phyloP scores from a whole-genome alignment of 495 filamentous ascomycete species.

The Aspergillus nidulans region DNA sequence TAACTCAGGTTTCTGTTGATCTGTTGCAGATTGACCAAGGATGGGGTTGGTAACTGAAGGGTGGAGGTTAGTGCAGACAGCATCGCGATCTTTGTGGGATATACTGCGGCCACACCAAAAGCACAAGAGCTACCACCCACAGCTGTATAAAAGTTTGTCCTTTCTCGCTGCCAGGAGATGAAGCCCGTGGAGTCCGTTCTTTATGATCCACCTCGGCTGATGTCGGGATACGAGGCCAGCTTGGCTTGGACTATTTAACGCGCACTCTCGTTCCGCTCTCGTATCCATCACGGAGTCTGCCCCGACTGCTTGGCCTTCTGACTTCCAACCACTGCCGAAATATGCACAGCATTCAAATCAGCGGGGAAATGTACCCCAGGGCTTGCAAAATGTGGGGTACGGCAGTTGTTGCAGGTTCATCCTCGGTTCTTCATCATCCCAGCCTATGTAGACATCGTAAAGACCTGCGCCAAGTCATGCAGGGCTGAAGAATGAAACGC shows the following conservation, averaged over 20 bases:
- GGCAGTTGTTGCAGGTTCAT: neutral
- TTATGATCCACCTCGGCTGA: too few species aligned
- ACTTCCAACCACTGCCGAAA: neutral
- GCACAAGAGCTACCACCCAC: too few species aligned
- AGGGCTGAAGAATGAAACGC: neutral
- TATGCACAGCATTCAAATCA: neutral
- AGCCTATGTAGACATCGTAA: neutral
- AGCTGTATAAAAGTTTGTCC: too few species aligned
- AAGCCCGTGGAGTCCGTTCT: too few species aligned
- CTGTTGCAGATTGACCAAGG: neutral
- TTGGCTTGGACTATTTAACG: too few species aligned
- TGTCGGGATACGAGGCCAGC: too few species aligned
- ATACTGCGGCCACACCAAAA: too few species aligned
- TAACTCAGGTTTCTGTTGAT: too few species aligned
- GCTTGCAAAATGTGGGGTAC: neutral
- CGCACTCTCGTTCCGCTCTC: neutral
- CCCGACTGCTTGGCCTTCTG: neutral
- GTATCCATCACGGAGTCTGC: neutral
- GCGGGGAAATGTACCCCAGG: neutral
- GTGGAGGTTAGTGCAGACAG: neutral
- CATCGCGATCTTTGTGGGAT: too few species aligned
- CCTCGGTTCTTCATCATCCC: neutral
- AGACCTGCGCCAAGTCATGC: constrained; percentile 4
- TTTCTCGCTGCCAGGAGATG: too few species aligned
- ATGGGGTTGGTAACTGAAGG: neutral